Conservation (phyloP, 257 asterid genomes). For the Ilex aquifolium region DNA sequence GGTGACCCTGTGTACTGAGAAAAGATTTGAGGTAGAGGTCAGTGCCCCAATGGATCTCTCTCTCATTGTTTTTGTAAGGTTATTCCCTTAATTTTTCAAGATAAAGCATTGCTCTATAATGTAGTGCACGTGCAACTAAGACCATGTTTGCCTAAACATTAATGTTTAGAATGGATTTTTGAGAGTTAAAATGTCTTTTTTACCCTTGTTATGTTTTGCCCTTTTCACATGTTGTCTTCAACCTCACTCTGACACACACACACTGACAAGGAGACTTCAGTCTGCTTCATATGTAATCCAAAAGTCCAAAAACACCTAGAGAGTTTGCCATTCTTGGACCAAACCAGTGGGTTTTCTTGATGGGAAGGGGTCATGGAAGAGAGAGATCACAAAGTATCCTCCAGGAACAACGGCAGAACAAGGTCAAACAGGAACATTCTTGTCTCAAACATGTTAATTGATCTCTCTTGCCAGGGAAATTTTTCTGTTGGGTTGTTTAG, state of each 20-base stretch:
- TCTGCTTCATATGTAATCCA: too few relatives aligned
- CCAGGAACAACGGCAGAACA: slow-evolving; percentile 85
- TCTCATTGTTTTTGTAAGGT: neutral
- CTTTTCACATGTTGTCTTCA: too few relatives aligned
- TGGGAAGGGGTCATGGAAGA: too few relatives aligned
- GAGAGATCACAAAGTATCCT: slow-evolving; percentile 33
- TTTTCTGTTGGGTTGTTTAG: too few relatives aligned
- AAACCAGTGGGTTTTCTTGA: slow-evolving; percentile 71
- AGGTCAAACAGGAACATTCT: slow-evolving; percentile 35
- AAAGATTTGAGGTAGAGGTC: slow-evolving; percentile 93
- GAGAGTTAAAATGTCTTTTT: slow-evolving; percentile 24
- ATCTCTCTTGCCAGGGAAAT: too few relatives aligned
- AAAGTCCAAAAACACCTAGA: too few relatives aligned
- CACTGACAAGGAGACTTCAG: too few relatives aligned
- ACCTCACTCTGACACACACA: too few relatives aligned
- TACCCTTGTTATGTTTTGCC: too few relatives aligned
- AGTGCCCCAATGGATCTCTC: slow-evolving; percentile 8
- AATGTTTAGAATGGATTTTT: slow-evolving; percentile 4
- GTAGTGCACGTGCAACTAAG: too few relatives aligned
- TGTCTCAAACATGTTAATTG: neutral
- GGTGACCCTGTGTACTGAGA: slow-evolving; percentile 83
- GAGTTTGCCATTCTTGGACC: slow-evolving; percentile 36
- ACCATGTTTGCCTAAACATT: neutral
- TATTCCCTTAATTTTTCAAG: neutral
- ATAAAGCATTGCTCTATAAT: too few relatives aligned